phyloP scores from a whole-genome alignment of 257 asterid species.

The Solanum chmielewskii region DNA sequence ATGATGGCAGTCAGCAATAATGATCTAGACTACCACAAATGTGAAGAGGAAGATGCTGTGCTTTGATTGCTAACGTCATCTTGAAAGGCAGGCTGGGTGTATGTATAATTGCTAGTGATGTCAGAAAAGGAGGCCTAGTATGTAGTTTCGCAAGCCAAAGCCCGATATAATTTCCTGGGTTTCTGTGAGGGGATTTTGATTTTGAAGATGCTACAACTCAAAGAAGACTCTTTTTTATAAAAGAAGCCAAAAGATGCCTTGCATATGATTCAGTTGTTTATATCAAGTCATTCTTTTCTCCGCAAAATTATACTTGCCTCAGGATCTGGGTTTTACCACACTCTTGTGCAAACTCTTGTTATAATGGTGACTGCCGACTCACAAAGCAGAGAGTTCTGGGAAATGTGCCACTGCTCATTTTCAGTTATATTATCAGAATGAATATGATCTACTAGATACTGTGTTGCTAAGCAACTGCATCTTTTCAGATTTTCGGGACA shows the following conservation, averaged over 20 bases:
- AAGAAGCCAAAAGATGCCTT: background rate
- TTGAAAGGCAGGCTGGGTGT: background rate
- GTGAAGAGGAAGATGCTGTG: background rate
- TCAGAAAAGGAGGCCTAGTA: background rate
- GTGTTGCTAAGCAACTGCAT: background rate
- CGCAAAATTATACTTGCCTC: background rate
- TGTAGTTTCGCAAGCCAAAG: background rate
- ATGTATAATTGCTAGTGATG: background rate
- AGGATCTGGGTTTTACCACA: background rate
- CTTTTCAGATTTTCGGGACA: background rate
- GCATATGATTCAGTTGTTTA: background rate
- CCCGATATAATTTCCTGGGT: background rate
- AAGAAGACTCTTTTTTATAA: background rate
- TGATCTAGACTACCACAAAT: background rate
- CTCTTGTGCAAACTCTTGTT: background rate
- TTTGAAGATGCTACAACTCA: background rate
- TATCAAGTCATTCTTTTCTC: background rate
- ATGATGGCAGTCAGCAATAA: slow-evolving; percentile 12
- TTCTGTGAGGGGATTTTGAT: background rate
- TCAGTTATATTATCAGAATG: background rate
- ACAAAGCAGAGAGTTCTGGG: background rate
- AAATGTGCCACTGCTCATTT: background rate
- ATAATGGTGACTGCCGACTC: background rate
- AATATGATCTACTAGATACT: background rate
- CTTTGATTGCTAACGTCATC: background rate